phyloP scores from a whole-genome alignment of 108 stramenopile genomes.

The Skeletonema menzelii region DNA sequence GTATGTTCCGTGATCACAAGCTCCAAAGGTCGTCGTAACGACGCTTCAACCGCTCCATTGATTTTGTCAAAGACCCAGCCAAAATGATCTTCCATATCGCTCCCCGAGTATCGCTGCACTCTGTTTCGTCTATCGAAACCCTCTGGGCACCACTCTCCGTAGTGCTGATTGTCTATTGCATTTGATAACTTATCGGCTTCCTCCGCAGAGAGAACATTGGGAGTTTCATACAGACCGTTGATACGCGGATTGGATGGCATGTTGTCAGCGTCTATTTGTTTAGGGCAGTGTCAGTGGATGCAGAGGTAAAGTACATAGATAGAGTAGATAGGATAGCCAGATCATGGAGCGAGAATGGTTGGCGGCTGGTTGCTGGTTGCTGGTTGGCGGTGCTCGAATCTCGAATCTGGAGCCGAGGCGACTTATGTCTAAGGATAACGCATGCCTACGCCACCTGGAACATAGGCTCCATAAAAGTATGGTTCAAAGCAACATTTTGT shows the following conservation, averaged over 20 bases:
- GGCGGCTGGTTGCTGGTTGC: too few relatives aligned
- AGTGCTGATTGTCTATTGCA: slow-evolving; percentile 23
- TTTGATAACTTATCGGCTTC: slow-evolving; percentile 21
- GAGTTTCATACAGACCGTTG: slow-evolving; percentile 10
- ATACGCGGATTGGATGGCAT: background rate
- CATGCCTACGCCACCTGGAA: too few relatives aligned
- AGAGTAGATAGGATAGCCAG: too few relatives aligned
- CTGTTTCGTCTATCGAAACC: slow-evolving; percentile 70
- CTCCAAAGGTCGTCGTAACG: slow-evolving; percentile 27
- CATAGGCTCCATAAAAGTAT: too few relatives aligned
- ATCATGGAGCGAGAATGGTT: too few relatives aligned
- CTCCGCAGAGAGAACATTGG: slow-evolving; percentile 20
- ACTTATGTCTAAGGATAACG: too few relatives aligned
- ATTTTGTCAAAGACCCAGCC: slow-evolving; percentile 44
- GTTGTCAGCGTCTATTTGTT: background rate
- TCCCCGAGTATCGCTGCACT: slow-evolving; percentile 50
- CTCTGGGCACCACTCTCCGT: slow-evolving; percentile 47
- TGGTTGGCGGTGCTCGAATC: too few relatives aligned
- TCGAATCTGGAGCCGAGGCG: too few relatives aligned
- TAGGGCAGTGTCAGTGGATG: too few relatives aligned
- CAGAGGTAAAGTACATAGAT: too few relatives aligned
- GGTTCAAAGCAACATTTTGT: too few relatives aligned
- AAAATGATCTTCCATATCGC: slow-evolving; percentile 34
- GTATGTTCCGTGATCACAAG: slow-evolving; percentile 42
- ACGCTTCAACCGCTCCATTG: background rate